phyloP scores from a whole-genome alignment of 2,329 filamentous ascomycete species.

The Lachnellula occidentalis region DNA sequence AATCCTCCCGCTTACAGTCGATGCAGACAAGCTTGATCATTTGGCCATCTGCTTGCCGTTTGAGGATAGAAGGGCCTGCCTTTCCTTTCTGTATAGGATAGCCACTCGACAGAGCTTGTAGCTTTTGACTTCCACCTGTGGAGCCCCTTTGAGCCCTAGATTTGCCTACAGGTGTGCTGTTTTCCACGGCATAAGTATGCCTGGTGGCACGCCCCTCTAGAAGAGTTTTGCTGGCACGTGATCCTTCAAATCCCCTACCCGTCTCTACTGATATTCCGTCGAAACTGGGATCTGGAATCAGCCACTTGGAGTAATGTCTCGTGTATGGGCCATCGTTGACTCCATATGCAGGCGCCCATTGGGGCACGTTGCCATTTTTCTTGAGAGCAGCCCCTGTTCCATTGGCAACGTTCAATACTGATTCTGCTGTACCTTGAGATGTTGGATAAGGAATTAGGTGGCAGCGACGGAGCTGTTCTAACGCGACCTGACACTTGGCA shows the following conservation, averaged over 20 bases:
- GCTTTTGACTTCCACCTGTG: constrained; percentile 53
- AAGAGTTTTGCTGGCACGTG: constrained; percentile 37
- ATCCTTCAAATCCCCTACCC: constrained; percentile 18
- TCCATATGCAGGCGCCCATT: constrained; percentile 82
- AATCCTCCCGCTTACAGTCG: constrained; percentile 84
- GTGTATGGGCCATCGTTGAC: constrained; percentile 90
- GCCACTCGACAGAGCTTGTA: constrained; percentile 64
- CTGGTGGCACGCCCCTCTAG: constrained; percentile 74
- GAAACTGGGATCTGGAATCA: constrained; percentile 82
- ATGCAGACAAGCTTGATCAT: constrained; percentile 87
- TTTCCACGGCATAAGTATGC: constrained; percentile 59
- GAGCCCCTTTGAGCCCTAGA: constrained; percentile 53
- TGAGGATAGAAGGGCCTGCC: constrained; percentile 75
- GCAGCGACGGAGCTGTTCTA: constrained; percentile 91
- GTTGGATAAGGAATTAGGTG: constrained; percentile 86
- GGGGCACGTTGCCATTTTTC: constrained; percentile 59
- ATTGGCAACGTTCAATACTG: constrained; percentile 64
- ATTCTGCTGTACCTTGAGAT: constrained; percentile 58
- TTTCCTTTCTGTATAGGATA: constrained; percentile 74
- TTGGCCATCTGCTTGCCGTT: constrained; percentile 70
- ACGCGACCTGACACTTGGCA: constrained; percentile 86
- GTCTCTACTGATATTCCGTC: constrained; percentile 57
- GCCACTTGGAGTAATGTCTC: constrained; percentile 91
- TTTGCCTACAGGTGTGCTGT: constrained; percentile 38
- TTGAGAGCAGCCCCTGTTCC: constrained; percentile 69